Base-by-base conservation (phyloP, 2,329 filamentous ascomycete species). In the Fusarium nisikadoi region DNA sequence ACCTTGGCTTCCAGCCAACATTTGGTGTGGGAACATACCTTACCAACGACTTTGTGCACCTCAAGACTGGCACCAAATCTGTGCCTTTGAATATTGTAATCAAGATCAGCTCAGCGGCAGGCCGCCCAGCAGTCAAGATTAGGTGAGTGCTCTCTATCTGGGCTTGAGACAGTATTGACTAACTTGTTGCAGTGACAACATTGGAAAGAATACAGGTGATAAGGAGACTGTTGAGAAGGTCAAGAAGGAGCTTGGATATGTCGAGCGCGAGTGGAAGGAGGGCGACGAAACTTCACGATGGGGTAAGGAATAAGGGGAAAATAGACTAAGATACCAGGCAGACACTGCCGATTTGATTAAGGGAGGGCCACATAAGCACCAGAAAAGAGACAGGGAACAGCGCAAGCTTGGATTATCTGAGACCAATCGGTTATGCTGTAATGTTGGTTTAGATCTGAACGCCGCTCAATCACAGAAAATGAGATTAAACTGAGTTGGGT, bases 11-110 rank as follows among this genome's bases (percentile, higher is more conserved):
- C 81, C 89, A 91, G 67, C 92, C 95, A 17, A 93, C 92, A 0
- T 99, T 99, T 83, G 96, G 96, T 68, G 93, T 99, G 2, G 96
- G 96, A 8, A 99, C 96, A 0, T 98, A 94, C 82, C 87, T 99
- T 76, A 99, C 96, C 8, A 98, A 99, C 78, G 96, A 99, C 81
- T 99, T 96, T 80, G 84, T 84, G n/a, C 89, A 92, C 72, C 84
- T 88, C 68, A 90, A 86, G 39, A 93, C 91, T 2, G 91, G 91
- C 42, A 90, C 90, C 75, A 98, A 98, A 83, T 98, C 95, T 1
- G 90, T 91, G 20, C 96, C 96, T 0, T 84, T 99, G 60, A 99
- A 99, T 78, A 99, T 99, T 77, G 96, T 99, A 75, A 98, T 99
- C 84, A 99, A 99, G 84, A 88, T 99, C 68, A 94, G 93, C 70